These are phyloP conservation scores for Orobanche coerulescens DNA, from an alignment of 257 asterid species.

Conservation along the genomic window DNA sequence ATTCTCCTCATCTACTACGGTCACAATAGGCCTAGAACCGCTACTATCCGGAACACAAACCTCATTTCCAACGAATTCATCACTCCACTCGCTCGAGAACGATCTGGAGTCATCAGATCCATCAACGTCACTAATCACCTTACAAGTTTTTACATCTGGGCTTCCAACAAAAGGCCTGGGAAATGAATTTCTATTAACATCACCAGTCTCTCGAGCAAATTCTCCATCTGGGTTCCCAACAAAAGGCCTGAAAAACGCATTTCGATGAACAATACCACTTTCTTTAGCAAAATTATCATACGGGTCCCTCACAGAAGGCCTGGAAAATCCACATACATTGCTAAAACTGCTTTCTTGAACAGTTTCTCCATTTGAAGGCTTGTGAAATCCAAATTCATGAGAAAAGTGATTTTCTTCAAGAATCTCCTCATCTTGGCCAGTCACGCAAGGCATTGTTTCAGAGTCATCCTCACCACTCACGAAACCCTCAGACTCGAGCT, in stretches of 20 bases:
- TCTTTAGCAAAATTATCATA: constrained; percentile 20
- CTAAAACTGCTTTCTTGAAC: constrained; percentile 17
- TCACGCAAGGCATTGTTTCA: constrained; percentile 24
- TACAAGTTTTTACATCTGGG: constrained; percentile 21
- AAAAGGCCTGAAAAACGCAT: constrained; percentile 29
- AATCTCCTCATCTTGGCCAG: too few species aligned
- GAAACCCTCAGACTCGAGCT: constrained; percentile 40
- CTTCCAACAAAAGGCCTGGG: constrained; percentile 24
- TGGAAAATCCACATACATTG: constrained; percentile 18
- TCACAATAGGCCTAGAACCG: constrained; percentile 29
- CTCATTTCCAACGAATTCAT: constrained; percentile 22
- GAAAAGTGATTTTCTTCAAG: not conserved
- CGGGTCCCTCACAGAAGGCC: constrained; percentile 29
- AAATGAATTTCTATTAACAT: constrained; percentile 1
- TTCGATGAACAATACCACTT: constrained; percentile 7
- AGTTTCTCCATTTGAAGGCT: constrained; percentile 27
- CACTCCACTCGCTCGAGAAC: constrained; percentile 28
- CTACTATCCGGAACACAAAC: constrained; percentile 6
- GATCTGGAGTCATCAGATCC: constrained; percentile 27
- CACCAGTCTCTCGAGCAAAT: constrained; percentile 24
- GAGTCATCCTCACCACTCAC: constrained; percentile 50
- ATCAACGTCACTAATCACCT: constrained; percentile 19
- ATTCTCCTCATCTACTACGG: constrained; percentile 23
- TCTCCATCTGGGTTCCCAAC: constrained; percentile 26
- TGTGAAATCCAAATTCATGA: constrained; percentile 21